Evolutionary conservation across 2,329 filamentous ascomycete species (phyloP), one percentile per base, ranked within the genome.

Genomic region (Plenodomus tracheiphilus): DNA sequence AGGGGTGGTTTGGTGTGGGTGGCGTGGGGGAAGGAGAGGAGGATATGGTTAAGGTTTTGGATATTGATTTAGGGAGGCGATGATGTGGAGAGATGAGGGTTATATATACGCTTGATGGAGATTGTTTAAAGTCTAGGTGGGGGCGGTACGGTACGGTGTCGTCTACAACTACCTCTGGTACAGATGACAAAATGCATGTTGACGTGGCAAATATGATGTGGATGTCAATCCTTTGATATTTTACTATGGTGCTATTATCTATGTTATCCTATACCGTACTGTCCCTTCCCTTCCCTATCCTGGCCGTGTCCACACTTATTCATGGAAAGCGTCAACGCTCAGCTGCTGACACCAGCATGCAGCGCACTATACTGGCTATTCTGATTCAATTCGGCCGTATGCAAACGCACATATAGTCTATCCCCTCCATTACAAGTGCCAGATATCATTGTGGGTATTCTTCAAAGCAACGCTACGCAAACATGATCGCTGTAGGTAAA

Each of bases 1-100:
- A 76, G 72, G 71, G 81, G 1, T 94, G 94, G 74, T 91, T 95
- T 74, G 78, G 66, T 19, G 2, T 60, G 38, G 46, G 45, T 35
- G 65, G 10, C 4, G 46, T 28, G 18, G 46, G 46, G 21, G 64
- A 6, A 2, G 50, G 18, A 15, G 60, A 55, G 46, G 18, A 36
- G 30, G 51, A 40, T 39, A 37, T 80, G 70, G 67, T 72, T 0
- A 58, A 71, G 53, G 75, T 77, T 1, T 48, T 80, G 42, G 71
- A 79, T 62, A 61, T 79, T 38, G 75, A 80, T 66, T 54, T 81
- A 32, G 78, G 78, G 15, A 61, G 71, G 39, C 48, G 65, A 22
- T 70, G 51, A 58, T 9, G 21, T 8, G 25, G 4, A 15, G 13
- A 8, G 32, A 36, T 36, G 13, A 36, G 15, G n/a, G n/a, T n/a